Percentiles rank a stretch among this genome's conserved stretches.
Evolutionary conservation across 495 filamentous ascomycete species (phyloP).

Genomic region (Aspergillus haitiensis): DNA sequence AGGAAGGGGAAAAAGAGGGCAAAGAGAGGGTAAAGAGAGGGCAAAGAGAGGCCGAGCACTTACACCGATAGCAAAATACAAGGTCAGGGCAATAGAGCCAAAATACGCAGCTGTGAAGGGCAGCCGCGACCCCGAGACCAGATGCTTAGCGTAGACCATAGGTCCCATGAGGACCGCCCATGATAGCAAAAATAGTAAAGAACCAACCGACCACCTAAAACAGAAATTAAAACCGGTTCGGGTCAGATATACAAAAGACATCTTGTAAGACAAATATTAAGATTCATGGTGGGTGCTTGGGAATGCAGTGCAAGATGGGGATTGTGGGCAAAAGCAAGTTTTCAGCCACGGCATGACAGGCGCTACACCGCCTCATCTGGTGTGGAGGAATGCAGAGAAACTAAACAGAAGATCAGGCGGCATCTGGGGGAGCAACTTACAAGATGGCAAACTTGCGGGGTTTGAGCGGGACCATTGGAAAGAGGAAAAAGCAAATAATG

Average conservation of each 20-base stretch:
- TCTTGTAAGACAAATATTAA: neutral
- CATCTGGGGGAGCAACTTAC: conserved; percentile 61
- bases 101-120: conserved; percentile 98
- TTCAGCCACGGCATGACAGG: conserved; percentile 24
- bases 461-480: conserved; percentile 72
- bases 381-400: conserved; percentile 3
- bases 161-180: conserved; percentile 96
- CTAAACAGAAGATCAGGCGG: conserved; percentile 13
- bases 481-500: conserved; percentile 84
- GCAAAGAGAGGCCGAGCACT: conserved; percentile 41
- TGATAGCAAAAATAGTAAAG: conserved; percentile 83
- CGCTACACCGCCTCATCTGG: conserved; percentile 19
- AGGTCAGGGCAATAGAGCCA: conserved; percentile 83
- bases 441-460: conserved; percentile 94
- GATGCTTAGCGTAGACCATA: conserved; percentile 73
- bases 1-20: neutral
- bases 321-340: conserved; percentile 11
- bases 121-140: conserved; percentile 78
- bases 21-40: neutral
- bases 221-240: conserved; percentile 27
- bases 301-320: conserved; percentile 17
- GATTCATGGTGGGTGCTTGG: conserved; percentile 9
- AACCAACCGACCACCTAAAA: conserved; percentile 89
- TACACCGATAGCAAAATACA: conserved; percentile 91
- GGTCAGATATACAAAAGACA: conserved; percentile 20